phyloP scores from a whole-genome alignment of 352 stramenopile genomes.

The Globisporangium solare region DNA sequence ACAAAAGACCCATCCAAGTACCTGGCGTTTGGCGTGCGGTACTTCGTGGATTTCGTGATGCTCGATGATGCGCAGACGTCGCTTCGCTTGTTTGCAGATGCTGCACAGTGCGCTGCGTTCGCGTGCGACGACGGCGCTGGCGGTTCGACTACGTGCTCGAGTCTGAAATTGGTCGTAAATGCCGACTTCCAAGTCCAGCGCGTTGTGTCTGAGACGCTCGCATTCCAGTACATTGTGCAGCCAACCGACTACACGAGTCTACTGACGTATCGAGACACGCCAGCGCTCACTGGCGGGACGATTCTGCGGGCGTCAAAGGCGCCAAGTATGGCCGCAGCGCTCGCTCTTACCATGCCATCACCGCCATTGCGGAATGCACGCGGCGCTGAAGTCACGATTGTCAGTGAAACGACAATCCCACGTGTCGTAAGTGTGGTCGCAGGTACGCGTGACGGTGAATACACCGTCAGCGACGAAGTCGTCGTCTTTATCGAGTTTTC shows the following conservation, averaged over 20 bases:
- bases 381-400: constrained; percentile 22
- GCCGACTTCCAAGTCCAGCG: constrained; percentile 30
- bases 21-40: constrained; percentile 27
- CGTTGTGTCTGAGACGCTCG: constrained; percentile 36
- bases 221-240: constrained; percentile 57
- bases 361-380: constrained; percentile 4
- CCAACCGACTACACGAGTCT: constrained; percentile 21
- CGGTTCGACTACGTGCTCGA: constrained; percentile 19
- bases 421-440: constrained; percentile 36
- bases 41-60: constrained; percentile 42
- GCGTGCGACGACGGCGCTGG: constrained; percentile 38
- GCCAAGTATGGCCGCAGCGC: constrained; percentile 21
- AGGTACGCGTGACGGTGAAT: constrained; percentile 35
- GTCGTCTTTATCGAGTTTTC: constrained; percentile 54
- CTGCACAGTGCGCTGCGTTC: constrained; percentile 34
- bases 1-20: constrained; percentile 38
- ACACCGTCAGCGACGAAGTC: constrained; percentile 61
- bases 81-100: constrained; percentile 13
- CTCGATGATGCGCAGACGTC: constrained; percentile 29
- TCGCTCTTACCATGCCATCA: constrained; percentile 26
- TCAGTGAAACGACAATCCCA: constrained; percentile 31
- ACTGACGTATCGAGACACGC: constrained; percentile 25
- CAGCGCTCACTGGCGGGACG: constrained; percentile 23
- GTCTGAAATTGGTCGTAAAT: constrained; percentile 39
- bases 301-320: constrained; percentile 41